Base-by-base conservation (phyloP, 2,329 filamentous ascomycete species). In the Tolypocladium paradoxum region DNA sequence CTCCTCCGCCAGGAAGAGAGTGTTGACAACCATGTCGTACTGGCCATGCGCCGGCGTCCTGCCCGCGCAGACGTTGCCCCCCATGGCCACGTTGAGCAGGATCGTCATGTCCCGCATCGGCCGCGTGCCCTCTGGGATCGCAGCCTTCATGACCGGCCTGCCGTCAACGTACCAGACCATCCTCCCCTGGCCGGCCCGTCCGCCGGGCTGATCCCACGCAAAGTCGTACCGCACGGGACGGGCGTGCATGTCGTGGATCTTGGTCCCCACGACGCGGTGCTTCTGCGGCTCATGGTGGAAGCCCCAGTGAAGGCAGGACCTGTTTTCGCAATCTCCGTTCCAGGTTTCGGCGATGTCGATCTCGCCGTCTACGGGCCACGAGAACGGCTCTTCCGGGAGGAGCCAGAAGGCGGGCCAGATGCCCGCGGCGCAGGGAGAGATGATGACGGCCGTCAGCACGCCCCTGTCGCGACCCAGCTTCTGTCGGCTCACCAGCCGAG, bases 321-420 rank as follows among this genome's bases (percentile, higher is more conserved):
- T 75, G 60, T 83, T 83, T 48, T 75, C 68, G 35, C 64, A 62
- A 55, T 81, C 76, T 20, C 74, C 79, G 56, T 83, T 82, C 80
- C 79, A 83, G n/a, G 71, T 76, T 65, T 83, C 80, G 40, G 79
- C 75, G 48, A 83, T 79, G 62, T 83, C 80, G 14, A 83, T 68
- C 62, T 83, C 80, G 53, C 79, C 80, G 55, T 83, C 80, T 0
- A 66, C 72, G 0, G 80, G 80, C 80, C 80, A 83, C 0, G 66
- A 64, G 59, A 82, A 83, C 0, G 79, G 80, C 57, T 83, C 77
- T 34, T 71, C 64, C 0, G 80, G 80, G 6, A 83, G 67, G 51
- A 83, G 72, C 80, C 80, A 83, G 60, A 82, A 82, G 0, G 80
- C 80, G 1, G 80, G 80, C 80, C 80, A 83, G 48, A 83, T 76